Evolutionary conservation across 345 rosid genomes (phyloP).

Genomic region (Citrus maxima): DNA sequence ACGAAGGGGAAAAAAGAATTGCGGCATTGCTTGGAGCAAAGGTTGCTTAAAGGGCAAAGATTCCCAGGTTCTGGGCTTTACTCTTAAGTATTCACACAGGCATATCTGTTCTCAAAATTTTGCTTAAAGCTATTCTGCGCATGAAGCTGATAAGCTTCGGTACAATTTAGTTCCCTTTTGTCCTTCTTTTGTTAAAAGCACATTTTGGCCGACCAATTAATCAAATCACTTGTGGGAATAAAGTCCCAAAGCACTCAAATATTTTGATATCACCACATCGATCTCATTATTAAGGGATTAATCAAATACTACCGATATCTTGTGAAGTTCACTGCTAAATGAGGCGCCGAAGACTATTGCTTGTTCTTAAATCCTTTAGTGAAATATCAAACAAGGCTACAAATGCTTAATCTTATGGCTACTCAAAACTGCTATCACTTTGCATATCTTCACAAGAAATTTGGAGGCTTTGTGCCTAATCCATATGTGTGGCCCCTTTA

Average conservation of each 20-base stretch:
- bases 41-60: conserved; percentile 90
- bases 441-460: not conserved
- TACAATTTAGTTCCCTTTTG: not conserved
- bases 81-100: conserved; percentile 26
- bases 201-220: not conserved
- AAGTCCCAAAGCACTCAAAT: not conserved
- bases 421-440: not conserved
- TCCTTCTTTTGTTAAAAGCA: not conserved
- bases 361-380: not conserved
- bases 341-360: not conserved
- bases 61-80: conserved; percentile 45
- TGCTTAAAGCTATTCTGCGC: not conserved
- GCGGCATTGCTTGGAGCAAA: conserved; percentile 77
- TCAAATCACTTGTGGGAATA: not conserved
- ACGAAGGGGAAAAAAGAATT: conserved; percentile 20
- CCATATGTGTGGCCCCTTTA: not conserved
- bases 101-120: not conserved
- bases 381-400: not conserved
- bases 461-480: not conserved
- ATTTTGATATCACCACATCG: not conserved
- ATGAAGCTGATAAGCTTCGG: not conserved
- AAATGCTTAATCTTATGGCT: not conserved
- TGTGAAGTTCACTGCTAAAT: not conserved
- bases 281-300: not conserved
- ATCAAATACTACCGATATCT: not conserved